Base-by-base conservation (phyloP, 441 rosid genomes). In the Sinapis alba region DNA sequence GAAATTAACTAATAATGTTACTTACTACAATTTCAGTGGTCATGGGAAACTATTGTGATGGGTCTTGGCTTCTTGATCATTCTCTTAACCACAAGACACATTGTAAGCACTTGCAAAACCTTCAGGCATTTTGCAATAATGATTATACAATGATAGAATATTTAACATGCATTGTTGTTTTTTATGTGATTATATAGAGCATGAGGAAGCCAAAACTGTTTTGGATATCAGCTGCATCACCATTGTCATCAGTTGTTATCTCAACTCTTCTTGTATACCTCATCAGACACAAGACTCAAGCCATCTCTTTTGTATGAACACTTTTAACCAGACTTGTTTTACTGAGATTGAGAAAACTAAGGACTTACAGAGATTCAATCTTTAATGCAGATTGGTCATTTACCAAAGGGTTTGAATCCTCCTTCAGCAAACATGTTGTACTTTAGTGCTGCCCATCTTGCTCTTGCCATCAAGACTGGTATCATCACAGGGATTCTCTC, bases 201-300 rank as follows among this genome's bases (percentile, higher is more conserved):
- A 85, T 85, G 82, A 92, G 68, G 72, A 92, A 82, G 62, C 94
- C 97, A 23, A 92, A 92, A 77, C 88, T 88, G 65, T 95, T 92
- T 81, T 95, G 98, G 98, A 83, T 91, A 24, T 91, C 98, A 0
- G 99, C 98, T 7, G 98, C 96, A 26, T 93, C 99, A 26, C 99
- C 98, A 5, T 80, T 94, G 60, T 80, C 87, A 51, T 91, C 98
- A 45, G 97, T 96, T 63, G 78, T 86, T 63, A 63, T 91, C 68
- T 91, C 98, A 57, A 93, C 98, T 30, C 36, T 89, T 21, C 2
- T 93, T 26, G 90, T 93, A 71, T 90, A 79, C 84, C 78, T 85
- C 74, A 63, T 96, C 73, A 84, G 81, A 83, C 81, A 90, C 47
- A 87, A 90, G 83, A 79, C 84, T 73, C 86, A 86, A 7, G 83